Conservation (phyloP, 805 yeast genomes). For the Candida coquimbonensis region DNA sequence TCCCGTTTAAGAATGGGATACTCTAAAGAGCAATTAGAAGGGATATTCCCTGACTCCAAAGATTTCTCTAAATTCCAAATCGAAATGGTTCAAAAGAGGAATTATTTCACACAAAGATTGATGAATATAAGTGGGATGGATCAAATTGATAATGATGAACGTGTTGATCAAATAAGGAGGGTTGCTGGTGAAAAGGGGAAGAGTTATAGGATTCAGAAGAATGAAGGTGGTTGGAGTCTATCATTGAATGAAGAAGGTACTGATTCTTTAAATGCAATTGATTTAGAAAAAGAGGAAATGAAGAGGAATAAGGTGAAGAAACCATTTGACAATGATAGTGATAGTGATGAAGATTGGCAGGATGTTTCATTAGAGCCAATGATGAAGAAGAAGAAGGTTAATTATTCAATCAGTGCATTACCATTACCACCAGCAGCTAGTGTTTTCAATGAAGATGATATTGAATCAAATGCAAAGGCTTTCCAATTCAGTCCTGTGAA, state of each 20-base stretch:
- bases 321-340: conserved; percentile 10
- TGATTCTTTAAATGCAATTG: conserved; percentile 38
- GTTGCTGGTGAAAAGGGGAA: conserved; percentile 80
- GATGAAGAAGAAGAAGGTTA: conserved; percentile 21
- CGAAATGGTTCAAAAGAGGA: conserved; percentile 85
- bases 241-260: conserved; percentile 43
- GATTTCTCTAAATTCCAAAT: conserved; percentile 93
- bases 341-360: conserved; percentile 45
- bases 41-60: conserved; percentile 74
- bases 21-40: conserved; percentile 78
- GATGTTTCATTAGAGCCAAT: conserved; percentile 45
- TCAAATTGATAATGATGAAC: conserved; percentile 21
- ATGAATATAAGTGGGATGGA: conserved; percentile 82
- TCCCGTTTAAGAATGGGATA: conserved; percentile 95
- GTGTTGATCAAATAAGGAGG: conserved; percentile 31
- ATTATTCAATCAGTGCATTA: conserved; percentile 36
- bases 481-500: conserved; percentile 19
- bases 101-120: conserved; percentile 79
- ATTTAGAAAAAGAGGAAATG: conserved; percentile 27
- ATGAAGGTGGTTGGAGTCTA: conserved; percentile 79
- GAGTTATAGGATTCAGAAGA: conserved; percentile 67
- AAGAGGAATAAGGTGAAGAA: conserved; percentile 10
- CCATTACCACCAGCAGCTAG: conserved; percentile 28
- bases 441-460: conserved; percentile 7
- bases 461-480: conserved; percentile 12